A percentile compares a stretch with the other conserved stretches of the same genome.
phyloP scores from a whole-genome alignment of 2,329 filamentous ascomycete genomes.

The Apiospora phragmitis region DNA sequence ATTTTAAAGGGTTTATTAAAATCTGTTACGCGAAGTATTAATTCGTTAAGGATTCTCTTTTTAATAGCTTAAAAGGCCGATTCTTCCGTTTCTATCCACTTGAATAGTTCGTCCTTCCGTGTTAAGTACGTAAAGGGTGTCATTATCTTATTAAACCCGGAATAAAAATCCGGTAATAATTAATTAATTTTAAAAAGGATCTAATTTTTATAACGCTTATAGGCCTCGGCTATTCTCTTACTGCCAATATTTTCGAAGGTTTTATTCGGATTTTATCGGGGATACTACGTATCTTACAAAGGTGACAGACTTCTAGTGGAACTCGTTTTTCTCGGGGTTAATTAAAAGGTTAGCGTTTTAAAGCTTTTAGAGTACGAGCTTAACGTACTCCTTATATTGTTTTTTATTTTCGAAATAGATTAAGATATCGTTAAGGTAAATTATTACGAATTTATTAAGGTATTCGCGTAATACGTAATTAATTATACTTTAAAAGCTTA shows the following conservation, averaged over 20 bases:
- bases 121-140: slow-evolving; percentile 20
- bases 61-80: background rate
- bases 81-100: background rate
- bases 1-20: background rate
- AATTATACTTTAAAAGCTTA: too few species aligned
- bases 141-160: slow-evolving; percentile 20
- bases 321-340: too few species aligned
- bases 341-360: too few species aligned
- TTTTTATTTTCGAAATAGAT: background rate
- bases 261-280: too few species aligned
- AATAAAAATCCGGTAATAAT: slow-evolving; percentile 35
- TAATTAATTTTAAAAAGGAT: slow-evolving; percentile 31
- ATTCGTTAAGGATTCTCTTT: too few species aligned
- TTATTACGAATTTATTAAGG: too few species aligned
- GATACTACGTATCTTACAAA: too few species aligned
- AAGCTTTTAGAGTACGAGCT: too few species aligned
- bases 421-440: slow-evolving; percentile 2
- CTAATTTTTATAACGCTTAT: slow-evolving; percentile 16
- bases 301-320: too few species aligned
- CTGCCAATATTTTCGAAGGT: too few species aligned
- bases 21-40: too few species aligned
- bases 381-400: background rate
- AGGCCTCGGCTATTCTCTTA: background rate
- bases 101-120: slow-evolving; percentile 16
- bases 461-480: too few species aligned